Evolutionary conservation across 1,139 yeast species (phyloP).

Genomic region (Scheffersomyces cryptocercus): DNA sequence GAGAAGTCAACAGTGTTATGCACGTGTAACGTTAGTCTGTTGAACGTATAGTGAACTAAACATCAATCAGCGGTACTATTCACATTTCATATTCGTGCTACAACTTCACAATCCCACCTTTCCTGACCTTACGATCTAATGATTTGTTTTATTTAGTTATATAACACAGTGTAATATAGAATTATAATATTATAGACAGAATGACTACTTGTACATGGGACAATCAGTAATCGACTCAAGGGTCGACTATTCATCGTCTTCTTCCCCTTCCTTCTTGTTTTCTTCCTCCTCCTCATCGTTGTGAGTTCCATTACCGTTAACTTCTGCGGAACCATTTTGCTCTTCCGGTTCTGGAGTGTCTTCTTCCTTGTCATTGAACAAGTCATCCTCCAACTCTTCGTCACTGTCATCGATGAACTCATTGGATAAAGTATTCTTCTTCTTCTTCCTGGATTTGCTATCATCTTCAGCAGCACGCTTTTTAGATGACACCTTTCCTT

Average conservation of each 20-base stretch:
- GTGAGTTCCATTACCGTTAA: slow-evolving; percentile 2
- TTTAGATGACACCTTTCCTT: slow-evolving; percentile 11
- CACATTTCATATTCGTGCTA: too few relatives aligned
- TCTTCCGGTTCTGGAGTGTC: slow-evolving; percentile 12
- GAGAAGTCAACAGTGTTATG: too few relatives aligned
- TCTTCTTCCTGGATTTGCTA: slow-evolving; percentile 14
- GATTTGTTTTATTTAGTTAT: neutral
- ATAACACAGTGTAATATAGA: slow-evolving; percentile 2
- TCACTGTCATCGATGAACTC: slow-evolving; percentile 59
- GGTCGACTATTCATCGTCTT: slow-evolving; percentile 18
- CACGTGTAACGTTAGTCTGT: too few relatives aligned
- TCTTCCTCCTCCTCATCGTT: slow-evolving; percentile 16
- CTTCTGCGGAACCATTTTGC: slow-evolving; percentile 9
- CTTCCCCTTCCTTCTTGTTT: slow-evolving; percentile 23
- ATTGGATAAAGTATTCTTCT: slow-evolving; percentile 40
- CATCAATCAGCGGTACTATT: too few relatives aligned
- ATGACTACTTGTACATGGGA: too few relatives aligned
- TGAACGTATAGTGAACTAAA: too few relatives aligned
- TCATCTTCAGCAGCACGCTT: slow-evolving; percentile 23
- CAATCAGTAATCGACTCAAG: neutral
- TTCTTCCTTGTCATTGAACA: slow-evolving; percentile 11
- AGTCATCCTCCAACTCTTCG: slow-evolving; percentile 37
- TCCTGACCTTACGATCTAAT: too few relatives aligned
- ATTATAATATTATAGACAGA: slow-evolving; percentile 1
- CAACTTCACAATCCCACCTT: too few relatives aligned